Conservation (phyloP, 2,329 filamentous ascomycete species). For the Beauveria sp. region DNA sequence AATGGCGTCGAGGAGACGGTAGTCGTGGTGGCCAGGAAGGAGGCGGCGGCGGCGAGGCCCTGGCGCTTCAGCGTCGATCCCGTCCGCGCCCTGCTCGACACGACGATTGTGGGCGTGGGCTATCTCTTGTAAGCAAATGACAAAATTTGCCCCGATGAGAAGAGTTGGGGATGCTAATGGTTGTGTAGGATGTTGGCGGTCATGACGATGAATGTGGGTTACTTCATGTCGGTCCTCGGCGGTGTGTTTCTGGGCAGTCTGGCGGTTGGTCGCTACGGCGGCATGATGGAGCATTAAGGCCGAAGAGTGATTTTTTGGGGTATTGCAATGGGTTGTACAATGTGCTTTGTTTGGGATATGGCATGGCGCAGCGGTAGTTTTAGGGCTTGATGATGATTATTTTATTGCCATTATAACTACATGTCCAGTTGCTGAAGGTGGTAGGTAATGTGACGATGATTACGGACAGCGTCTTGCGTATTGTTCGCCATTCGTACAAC, state of each 20-base stretch:
- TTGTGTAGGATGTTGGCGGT: conserved; percentile 78
- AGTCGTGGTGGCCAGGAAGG: conserved; percentile 57
- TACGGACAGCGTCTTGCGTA: no score
- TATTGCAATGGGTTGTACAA: background rate
- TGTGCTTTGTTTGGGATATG: background rate
- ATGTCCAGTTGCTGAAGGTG: no score
- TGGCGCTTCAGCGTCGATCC: conserved; percentile 80
- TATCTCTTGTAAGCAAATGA: conserved; percentile 69
- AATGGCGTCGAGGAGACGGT: conserved; percentile 79
- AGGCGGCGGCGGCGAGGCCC: conserved; percentile 47
- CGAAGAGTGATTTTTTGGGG: background rate
- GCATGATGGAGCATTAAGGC: conserved; percentile 37
- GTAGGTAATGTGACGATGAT: no score
- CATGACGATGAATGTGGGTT: conserved; percentile 84
- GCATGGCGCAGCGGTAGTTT: no score
- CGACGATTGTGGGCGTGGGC: conserved; percentile 65
- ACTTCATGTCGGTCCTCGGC: conserved; percentile 71
- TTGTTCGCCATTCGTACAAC: no score
- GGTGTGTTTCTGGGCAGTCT: conserved; percentile 85
- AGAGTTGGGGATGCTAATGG: conserved; percentile 4
- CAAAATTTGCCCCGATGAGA: background rate
- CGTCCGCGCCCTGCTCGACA: conserved; percentile 62
- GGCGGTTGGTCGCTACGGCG: conserved; percentile 62
- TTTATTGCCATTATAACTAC: no score
- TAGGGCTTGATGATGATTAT: no score